Evolutionary conservation across 805 yeast species (phyloP), one percentile per base, ranked within the genome.

Genomic region (Ogataea ramenticola): DNA sequence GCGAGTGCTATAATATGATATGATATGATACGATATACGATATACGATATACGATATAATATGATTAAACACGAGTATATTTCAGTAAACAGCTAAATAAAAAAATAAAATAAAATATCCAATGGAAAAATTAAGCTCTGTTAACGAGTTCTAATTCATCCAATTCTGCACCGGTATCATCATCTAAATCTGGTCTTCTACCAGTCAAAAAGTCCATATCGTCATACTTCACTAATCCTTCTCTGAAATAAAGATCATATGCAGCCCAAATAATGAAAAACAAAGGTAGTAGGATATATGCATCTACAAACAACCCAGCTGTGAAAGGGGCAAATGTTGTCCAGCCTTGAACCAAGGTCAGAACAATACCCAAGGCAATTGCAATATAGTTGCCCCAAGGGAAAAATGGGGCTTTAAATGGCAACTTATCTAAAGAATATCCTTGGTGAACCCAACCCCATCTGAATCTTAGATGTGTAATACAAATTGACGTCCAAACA

Each of bases 281-380:
- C 16, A 79, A 65, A 1, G 87, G 86, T 10, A 82, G 51, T 51
- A 82, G 54, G 46, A 82, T 73, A 55, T 82, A 82, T 3, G 80
- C 75, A 56, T 80, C 87, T 36, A 74, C 68, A 51, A 74, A 74
- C 40, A 52, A 52, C 17, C 79, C 80, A 3, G 78, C 77, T 26
- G 65, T 61, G 50, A 77, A 80, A 1, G 86, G 86, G 41, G 67
- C 67, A 48, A 80, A 73, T 35, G 70, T 64, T 0, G 80, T 66
- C 84, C 85, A 80, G 3, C 85, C 84, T 57, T 80, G 86, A 17
- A 78, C 90, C 43, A 75, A 77, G 40, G 85, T 89, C 33, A 74
- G 70, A 45, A 78, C 82, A 1, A 75, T 83, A 35, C 95, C 96
- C 10, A 70, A 46, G 12, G 48, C 42, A 39, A 72, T 61, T 5